Percentiles rank a stretch among this genome's conserved stretches.
These are phyloP conservation scores for Metroxylon sagu DNA, from an alignment of 176 grass and related monocot species.

Conservation along the genomic window DNA sequence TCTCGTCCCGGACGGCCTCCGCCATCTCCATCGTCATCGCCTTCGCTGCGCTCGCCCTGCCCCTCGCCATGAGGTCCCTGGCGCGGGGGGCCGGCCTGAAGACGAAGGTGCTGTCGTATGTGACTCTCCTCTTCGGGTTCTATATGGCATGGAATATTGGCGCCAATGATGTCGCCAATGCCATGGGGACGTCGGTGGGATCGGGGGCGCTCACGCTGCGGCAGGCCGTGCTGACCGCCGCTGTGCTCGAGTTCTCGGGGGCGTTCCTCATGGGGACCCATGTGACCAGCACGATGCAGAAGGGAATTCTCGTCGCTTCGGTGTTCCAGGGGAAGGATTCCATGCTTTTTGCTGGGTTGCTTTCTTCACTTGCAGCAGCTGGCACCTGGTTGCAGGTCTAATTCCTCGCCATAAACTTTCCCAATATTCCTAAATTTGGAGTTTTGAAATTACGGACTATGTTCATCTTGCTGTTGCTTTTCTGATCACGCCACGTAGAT, in stretches of 20 bases:
- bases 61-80: conserved; percentile 59
- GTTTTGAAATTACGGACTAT: too few relatives aligned
- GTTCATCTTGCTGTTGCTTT: too few relatives aligned
- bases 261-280: conserved; percentile 97
- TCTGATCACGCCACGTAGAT: too few relatives aligned
- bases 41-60: conserved; percentile 59
- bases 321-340: conserved; percentile 82
- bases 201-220: conserved; percentile 87
- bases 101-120: conserved; percentile 50
- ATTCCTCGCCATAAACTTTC: too few relatives aligned
- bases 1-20: conserved; percentile 61
- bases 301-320: conserved; percentile 78
- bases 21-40: conserved; percentile 53
- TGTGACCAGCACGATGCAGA: conserved; percentile 98
- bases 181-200: conserved; percentile 97
- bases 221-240: conserved; percentile 79
- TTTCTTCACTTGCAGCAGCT: conserved; percentile 87
- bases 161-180: conserved; percentile 94
- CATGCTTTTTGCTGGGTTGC: conserved; percentile 79
- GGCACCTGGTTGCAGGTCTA: conserved; percentile 93
- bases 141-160: conserved; percentile 99
- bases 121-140: conserved; percentile 72
- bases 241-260: conserved; percentile 85
- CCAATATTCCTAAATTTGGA: too few relatives aligned
- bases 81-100: conserved; percentile 38